Evolutionary conservation across 306 rosid species (phyloP), one percentile per base, ranked within the genome.

Genomic region (Leucaena leucocephala): DNA sequence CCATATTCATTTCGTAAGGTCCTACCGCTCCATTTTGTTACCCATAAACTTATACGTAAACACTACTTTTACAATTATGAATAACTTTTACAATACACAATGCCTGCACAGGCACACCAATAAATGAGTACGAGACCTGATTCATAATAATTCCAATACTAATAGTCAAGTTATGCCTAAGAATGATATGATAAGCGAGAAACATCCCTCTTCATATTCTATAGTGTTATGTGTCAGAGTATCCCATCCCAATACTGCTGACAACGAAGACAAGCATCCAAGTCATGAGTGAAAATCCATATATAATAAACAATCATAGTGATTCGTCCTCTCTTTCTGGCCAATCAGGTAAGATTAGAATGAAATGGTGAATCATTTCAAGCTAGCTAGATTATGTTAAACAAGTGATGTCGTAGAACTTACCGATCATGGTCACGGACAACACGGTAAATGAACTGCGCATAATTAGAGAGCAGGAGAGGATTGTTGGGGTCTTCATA

Each of bases 391-490:
- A 49, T 49, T 14, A 49, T 49, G 15, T n/a, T 19, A 55, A 55
- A 19, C 62, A 7, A 8, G 57, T 58, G 36, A 38, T 63, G 40
- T 78, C 36, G 13, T 54, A 71, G 73, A 75, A 79, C 83, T 74
- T 49, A 91, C 97, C 89, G 68, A 35, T 89, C 84, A 78, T 52
- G 78, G 77, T 94, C 93, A 68, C 75, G 92, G 16, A 81, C 68
- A 6, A 94, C 96, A 21, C 87, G 86, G 84, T 82, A 85, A 71
- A 91, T 94, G 82, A 89, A 94, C 43, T 90, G 94, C 27, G 90
- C 98, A 85, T 87, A 94, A 84, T 94, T 94, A 40, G 96, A 83
- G 34, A 91, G 87, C 22, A 94, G 85, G 63, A 94, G 98, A 4
- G 96, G 87, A 86, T 81, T 87, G 35, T 84, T 12, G 36, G 92